phyloP scores from a whole-genome alignment of 108 stramenopile genomes.

The Aurantiochytrium sp. region DNA sequence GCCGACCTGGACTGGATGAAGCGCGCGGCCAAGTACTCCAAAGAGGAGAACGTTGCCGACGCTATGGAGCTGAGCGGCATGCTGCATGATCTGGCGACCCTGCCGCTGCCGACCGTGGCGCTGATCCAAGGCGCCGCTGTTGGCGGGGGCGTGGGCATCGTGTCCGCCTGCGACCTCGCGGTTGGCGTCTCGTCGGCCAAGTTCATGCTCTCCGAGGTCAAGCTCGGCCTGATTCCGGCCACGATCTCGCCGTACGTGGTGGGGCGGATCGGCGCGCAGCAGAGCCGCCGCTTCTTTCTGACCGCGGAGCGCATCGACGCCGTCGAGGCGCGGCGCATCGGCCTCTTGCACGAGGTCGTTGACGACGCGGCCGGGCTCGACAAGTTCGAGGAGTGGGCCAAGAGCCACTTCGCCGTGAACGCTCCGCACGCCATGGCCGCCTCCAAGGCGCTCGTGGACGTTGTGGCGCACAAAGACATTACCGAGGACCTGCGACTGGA shows the following conservation, averaged over 20 bases:
- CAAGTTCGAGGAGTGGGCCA: not conserved
- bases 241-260: constrained; percentile 35
- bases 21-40: constrained; percentile 11
- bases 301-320: constrained; percentile 29
- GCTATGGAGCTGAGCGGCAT: constrained; percentile 22
- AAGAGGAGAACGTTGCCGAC: not conserved
- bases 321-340: constrained; percentile 5
- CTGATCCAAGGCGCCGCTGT: not conserved
- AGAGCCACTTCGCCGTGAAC: not conserved
- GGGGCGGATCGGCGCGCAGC: not conserved
- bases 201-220: constrained; percentile 26
- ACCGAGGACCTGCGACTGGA: not conserved
- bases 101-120: constrained; percentile 13
- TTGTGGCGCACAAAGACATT: not conserved
- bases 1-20: constrained; percentile 25
- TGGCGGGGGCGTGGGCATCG: constrained; percentile 18
- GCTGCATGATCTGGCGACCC: not conserved
- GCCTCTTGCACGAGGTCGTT: constrained; percentile 26
- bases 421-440: constrained; percentile 27
- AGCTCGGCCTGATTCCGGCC: constrained; percentile 31
- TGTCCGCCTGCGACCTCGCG: constrained; percentile 18
- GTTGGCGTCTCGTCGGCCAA: not conserved
- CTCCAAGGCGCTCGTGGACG: constrained; percentile 2
- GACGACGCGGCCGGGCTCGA: not conserved
- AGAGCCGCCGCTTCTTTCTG: not conserved